Conservation (phyloP, 208 protist genomes). For the Borovskyia barvae region DNA sequence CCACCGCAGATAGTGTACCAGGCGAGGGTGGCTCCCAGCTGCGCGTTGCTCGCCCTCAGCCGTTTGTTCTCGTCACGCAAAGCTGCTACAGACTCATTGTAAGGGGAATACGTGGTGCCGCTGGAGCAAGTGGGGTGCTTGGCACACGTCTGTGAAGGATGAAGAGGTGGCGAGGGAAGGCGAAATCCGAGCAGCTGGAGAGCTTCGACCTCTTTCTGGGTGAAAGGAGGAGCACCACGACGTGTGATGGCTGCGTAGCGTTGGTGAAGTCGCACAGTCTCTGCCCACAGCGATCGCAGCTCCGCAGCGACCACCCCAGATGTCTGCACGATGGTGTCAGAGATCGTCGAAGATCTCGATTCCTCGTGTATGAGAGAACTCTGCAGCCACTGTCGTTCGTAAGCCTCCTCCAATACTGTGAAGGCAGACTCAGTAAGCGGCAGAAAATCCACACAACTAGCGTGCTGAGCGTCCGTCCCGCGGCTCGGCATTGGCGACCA, state of each 20-base stretch:
- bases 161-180: background rate
- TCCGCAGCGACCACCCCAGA: slow-evolving; percentile 1
- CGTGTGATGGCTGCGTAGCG: slow-evolving; percentile 1
- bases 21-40: slow-evolving; percentile 7
- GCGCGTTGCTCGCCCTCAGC: slow-evolving; percentile 5
- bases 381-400: slow-evolving; percentile 9
- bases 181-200: slow-evolving; percentile 14
- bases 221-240: background rate
- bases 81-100: background rate
- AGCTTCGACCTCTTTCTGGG: background rate
- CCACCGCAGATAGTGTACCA: slow-evolving; percentile 11
- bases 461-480: no score
- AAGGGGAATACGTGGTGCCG: background rate
- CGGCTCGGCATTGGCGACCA: no score
- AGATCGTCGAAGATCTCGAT: no score
- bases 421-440: slow-evolving; percentile 18
- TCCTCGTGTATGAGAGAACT: background rate
- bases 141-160: background rate
- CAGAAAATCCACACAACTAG: slow-evolving; percentile 1
- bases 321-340: background rate
- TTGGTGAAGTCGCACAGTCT: slow-evolving; percentile 15
- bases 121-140: background rate
- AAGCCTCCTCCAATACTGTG: slow-evolving; percentile 13
- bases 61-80: background rate
- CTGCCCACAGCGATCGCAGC: slow-evolving; percentile 1